A percentile compares a stretch with the other conserved stretches of the same genome.
phyloP scores from a whole-genome alignment of 2,329 filamentous ascomycete genomes.

The Hymenoscyphus salicellus region DNA sequence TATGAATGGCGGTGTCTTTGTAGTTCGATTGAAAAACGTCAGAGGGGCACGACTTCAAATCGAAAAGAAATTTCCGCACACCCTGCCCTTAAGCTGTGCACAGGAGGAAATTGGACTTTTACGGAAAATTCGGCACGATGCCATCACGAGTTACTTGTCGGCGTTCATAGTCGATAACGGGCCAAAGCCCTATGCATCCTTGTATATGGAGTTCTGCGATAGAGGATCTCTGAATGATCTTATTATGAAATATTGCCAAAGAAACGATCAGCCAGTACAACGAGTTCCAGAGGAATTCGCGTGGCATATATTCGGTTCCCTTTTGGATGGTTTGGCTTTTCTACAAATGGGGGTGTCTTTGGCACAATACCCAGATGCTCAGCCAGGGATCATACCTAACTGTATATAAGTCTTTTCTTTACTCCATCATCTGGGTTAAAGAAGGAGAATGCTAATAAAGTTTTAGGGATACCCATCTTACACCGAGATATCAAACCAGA shows the following conservation, averaged over 20 bases:
- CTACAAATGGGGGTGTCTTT: slow-evolving; percentile 22
- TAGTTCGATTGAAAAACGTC: slow-evolving; percentile 17
- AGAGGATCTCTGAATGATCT: slow-evolving; percentile 28
- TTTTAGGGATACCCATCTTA: slow-evolving; percentile 28
- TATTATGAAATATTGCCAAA: slow-evolving; percentile 20
- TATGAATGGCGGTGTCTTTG: slow-evolving; percentile 28
- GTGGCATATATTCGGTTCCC: slow-evolving; percentile 32
- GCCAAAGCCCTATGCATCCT: slow-evolving; percentile 15
- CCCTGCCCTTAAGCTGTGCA: background rate
- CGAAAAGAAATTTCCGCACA: slow-evolving; percentile 19
- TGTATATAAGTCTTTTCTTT: too few species aligned
- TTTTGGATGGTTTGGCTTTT: slow-evolving; percentile 31
- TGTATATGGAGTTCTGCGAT: slow-evolving; percentile 34
- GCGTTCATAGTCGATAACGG: slow-evolving; percentile 21
- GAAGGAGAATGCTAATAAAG: too few species aligned
- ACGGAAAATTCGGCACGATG: background rate
- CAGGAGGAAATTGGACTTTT: background rate
- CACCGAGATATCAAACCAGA: slow-evolving; percentile 35
- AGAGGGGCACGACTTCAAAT: background rate
- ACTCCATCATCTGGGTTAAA: too few species aligned
- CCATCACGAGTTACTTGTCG: slow-evolving; percentile 24
- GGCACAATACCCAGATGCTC: slow-evolving; percentile 10
- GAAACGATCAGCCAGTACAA: background rate
- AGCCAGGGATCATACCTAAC: background rate
- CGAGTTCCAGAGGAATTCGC: slow-evolving; percentile 28